These are phyloP conservation scores for Lizonia empirigonia DNA, from an alignment of 2,329 filamentous ascomycete species.

Conservation along the genomic window DNA sequence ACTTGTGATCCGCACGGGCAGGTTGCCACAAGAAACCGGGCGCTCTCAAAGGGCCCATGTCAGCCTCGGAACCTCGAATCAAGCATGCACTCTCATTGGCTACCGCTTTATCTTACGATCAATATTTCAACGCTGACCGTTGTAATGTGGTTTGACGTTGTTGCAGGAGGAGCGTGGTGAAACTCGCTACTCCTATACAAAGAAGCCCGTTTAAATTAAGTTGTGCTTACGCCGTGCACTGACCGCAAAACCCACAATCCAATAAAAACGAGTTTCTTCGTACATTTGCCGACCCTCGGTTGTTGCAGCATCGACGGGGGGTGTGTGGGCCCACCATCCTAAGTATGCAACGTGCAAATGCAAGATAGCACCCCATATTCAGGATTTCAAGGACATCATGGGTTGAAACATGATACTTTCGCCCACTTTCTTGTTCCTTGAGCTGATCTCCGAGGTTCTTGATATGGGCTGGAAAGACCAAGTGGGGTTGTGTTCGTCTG, in stretches of 20 bases:
- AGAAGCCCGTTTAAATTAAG: too few species aligned
- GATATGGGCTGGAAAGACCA: not conserved
- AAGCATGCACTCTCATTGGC: not conserved
- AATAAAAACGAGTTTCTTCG: too few species aligned
- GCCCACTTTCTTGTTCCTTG: not conserved
- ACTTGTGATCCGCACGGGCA: not conserved
- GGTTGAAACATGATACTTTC: not conserved
- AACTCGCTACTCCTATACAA: conserved; percentile 9
- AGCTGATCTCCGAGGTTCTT: conserved; percentile 1
- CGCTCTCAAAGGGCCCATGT: not conserved
- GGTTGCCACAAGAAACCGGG: not conserved
- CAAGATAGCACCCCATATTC: not conserved
- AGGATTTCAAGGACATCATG: conserved; percentile 11
- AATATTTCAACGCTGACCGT: conserved; percentile 1
- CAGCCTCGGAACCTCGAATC: conserved; percentile 13
- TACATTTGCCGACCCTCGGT: conserved; percentile 10
- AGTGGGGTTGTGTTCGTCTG: not conserved
- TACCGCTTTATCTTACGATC: not conserved
- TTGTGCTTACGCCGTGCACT: too few species aligned
- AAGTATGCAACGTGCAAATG: conserved; percentile 6
- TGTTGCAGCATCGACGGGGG: conserved; percentile 4
- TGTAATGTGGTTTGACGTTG: conserved; percentile 14
- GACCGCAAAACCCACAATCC: too few species aligned
- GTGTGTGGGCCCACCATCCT: not conserved
- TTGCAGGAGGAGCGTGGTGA: conserved; percentile 9